Evolutionary conservation across 495 filamentous ascomycete species (phyloP).

Genomic region (Trichoderma reesei): DNA sequence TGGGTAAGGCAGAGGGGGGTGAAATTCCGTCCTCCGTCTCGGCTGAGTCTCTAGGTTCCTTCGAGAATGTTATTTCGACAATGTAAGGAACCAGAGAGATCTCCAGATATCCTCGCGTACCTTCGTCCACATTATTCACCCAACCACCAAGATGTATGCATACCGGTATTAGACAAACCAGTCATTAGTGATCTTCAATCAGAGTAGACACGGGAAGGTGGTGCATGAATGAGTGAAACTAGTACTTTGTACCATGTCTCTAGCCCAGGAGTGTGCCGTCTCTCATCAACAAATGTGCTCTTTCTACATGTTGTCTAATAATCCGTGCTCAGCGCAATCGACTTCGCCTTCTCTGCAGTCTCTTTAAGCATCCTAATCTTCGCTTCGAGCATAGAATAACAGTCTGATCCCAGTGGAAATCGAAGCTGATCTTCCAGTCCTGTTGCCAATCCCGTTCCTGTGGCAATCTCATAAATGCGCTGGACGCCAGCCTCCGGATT

Average conservation of each 20-base stretch:
- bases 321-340: background rate
- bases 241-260: no score
- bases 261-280: no score
- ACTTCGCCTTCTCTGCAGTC: background rate
- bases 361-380: background rate
- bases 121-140: no score
- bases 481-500: background rate
- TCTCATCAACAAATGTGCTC: background rate
- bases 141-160: no score
- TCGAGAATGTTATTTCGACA: no score
- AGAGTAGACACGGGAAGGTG: background rate
- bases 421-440: background rate
- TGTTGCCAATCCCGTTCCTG: background rate
- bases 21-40: no score
- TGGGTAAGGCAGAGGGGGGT: no score
- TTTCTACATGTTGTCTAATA: background rate
- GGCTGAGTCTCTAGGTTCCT: no score
- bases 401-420: background rate
- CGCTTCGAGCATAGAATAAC: background rate
- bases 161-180: no score
- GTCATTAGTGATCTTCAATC: no score
- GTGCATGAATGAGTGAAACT: background rate
- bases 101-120: no score
- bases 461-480: background rate
- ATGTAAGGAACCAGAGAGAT: no score